Evolutionary conservation across 495 filamentous ascomycete genomes (phyloP), one percentile per base, ranked within the genome.

Genomic region (Staphylotrichum longicolle): DNA sequence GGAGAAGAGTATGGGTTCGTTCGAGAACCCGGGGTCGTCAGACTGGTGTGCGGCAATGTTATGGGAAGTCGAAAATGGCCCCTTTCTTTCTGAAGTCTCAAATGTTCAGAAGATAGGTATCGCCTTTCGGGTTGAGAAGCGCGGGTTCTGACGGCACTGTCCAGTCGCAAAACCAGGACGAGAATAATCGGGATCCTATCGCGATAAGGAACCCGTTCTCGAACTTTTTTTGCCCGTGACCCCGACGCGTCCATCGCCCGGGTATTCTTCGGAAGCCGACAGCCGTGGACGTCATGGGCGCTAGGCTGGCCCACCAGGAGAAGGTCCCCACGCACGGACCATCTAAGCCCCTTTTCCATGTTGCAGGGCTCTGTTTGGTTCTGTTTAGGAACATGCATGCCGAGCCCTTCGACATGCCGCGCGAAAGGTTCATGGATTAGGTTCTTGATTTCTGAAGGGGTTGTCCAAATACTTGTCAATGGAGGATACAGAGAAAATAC

Each of bases 211-310:
- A 15, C 27, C 4, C 14, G 34, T n/a, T 20, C 35, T 42, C 41
- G 11, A 60, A 60, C 58, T 56, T 67, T 67, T 66, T 60, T 49
- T 33, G 46, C 11, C n/a, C 32, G 14, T n/a, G 15, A 37, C 30
- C 27, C 37, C 39, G 57, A 61, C 61, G 57, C 64, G 61, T 64
- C 37, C 45, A 63, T 42, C 35, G 50, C 55, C 54, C 55, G 41
- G 60, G 52, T 39, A 60, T 60, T 55, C 47, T 46, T 48, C 60
- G 64, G 56, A 27, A 37, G 20, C 20, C 20, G 20, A 27, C 20
- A 27, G 20, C 2, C n/a, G 10, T 32, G 4, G 40, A 47, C 55
- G 56, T 63, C 56, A 56, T 54, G 10, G 30, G 20, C 4, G 35
- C 11, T 30, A 5, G 5, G 37, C 37, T 27, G 20, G 20, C 20